These are phyloP conservation scores for Theobroma cacao DNA, from an alignment of 345 rosid genomes.

Conservation along the genomic window DNA sequence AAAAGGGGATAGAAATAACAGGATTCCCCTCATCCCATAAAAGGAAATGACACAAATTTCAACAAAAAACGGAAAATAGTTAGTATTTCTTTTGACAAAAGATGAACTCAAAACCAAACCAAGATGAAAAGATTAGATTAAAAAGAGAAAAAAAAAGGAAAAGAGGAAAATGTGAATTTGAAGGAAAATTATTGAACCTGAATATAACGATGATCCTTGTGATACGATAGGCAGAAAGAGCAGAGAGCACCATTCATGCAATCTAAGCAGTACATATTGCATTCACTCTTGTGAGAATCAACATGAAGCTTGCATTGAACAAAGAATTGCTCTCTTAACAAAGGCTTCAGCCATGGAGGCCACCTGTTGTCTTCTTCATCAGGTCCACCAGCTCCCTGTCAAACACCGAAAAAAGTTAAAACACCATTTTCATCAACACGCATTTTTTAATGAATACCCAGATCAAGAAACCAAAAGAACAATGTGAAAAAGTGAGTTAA, in stretches of 20 bases:
- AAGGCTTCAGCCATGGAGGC: slow-evolving; percentile 86
- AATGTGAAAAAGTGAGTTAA: neutral
- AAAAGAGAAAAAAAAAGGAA: neutral
- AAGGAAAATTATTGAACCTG: slow-evolving; percentile 54
- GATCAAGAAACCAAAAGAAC: neutral
- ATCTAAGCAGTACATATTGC: slow-evolving; percentile 97
- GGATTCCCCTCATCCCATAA: slow-evolving; percentile 12
- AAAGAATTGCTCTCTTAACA: slow-evolving; percentile 74
- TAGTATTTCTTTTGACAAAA: neutral
- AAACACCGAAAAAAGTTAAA: slow-evolving; percentile 5
- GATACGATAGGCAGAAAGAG: slow-evolving; percentile 67
- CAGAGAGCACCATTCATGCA: slow-evolving; percentile 83
- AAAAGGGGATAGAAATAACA: slow-evolving; percentile 1
- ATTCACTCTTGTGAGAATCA: slow-evolving; percentile 91
- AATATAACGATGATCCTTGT: slow-evolving; percentile 74
- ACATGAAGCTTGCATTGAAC: slow-evolving; percentile 83
- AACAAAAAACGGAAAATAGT: neutral
- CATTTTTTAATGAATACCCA: slow-evolving; percentile 13
- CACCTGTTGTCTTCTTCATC: slow-evolving; percentile 64
- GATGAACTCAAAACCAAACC: neutral
- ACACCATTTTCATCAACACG: slow-evolving; percentile 24
- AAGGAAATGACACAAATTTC: slow-evolving; percentile 7
- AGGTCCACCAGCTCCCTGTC: slow-evolving; percentile 66
- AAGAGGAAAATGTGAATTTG: neutral
- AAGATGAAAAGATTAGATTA: neutral